Evolutionary conservation across 2,329 filamentous ascomycete genomes (phyloP).

Genomic region (Botrytis paeoniae): DNA sequence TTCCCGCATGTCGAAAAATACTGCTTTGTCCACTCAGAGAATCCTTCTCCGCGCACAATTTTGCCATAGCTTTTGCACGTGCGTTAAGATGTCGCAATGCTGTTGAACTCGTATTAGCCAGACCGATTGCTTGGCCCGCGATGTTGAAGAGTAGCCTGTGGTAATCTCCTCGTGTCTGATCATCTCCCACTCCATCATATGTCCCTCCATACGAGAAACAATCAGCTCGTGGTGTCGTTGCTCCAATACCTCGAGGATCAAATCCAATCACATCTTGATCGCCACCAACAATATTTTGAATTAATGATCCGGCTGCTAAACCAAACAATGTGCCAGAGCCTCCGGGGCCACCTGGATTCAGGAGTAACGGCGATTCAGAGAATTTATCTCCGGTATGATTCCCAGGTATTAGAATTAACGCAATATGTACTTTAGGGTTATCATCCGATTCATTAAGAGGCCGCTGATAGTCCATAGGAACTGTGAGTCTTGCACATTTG

Average conservation of each 20-base stretch:
- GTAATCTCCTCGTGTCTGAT: slow-evolving; percentile 43
- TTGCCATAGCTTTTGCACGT: slow-evolving; percentile 43
- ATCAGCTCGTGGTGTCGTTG: slow-evolving; percentile 49
- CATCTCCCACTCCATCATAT: slow-evolving; percentile 22
- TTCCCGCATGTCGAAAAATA: slow-evolving; percentile 35
- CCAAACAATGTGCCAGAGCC: slow-evolving; percentile 42
- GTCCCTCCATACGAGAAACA: slow-evolving; percentile 47
- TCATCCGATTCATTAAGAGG: slow-evolving; percentile 39
- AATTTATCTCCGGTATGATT: slow-evolving; percentile 29
- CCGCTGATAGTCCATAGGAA: slow-evolving; percentile 48
- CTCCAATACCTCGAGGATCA: slow-evolving; percentile 50
- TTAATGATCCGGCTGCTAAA: slow-evolving; percentile 29
- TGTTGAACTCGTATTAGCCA: slow-evolving; percentile 48
- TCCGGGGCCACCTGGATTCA: slow-evolving; percentile 49
- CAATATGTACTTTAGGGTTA: slow-evolving; percentile 35
- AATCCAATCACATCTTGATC: slow-evolving; percentile 48
- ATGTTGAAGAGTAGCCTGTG: slow-evolving; percentile 27
- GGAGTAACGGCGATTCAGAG: slow-evolving; percentile 42
- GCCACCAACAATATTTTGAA: slow-evolving; percentile 42
- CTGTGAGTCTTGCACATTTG: slow-evolving; percentile 45
- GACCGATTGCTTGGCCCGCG: slow-evolving; percentile 35
- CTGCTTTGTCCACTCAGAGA: slow-evolving; percentile 31
- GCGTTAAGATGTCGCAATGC: slow-evolving; percentile 47
- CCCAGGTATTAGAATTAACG: slow-evolving; percentile 31
- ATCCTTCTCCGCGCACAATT: slow-evolving; percentile 42